Percentiles rank a stretch among this genome's conserved stretches.
Conservation (phyloP, 495 filamentous ascomycete species). For the Trichoderma virens region DNA sequence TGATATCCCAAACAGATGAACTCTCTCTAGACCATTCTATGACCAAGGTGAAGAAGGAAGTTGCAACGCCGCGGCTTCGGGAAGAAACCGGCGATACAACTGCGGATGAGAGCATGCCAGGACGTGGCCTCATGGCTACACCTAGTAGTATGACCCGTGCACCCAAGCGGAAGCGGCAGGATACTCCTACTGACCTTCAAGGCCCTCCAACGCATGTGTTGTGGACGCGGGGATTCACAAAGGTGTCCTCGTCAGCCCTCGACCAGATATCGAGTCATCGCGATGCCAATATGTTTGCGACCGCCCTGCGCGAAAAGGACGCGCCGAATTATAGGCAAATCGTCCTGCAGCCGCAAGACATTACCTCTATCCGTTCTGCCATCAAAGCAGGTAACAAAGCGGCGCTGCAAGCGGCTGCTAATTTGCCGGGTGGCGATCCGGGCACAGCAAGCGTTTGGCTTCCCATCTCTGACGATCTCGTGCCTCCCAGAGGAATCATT, state of each 20-base stretch:
- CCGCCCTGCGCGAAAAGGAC: constrained; percentile 72
- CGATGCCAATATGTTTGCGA: constrained; percentile 78
- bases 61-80: constrained; percentile 46
- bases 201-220: constrained; percentile 51
- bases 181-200: constrained; percentile 28
- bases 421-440: constrained; percentile 37
- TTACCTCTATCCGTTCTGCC: constrained; percentile 76
- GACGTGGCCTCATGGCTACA: constrained; percentile 16
- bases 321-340: constrained; percentile 85
- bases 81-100: constrained; percentile 44
- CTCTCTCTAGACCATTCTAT: constrained; percentile 40
- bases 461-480: constrained; percentile 61
- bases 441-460: constrained; percentile 50
- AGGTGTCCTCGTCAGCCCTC: constrained; percentile 69
- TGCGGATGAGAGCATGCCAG: constrained; percentile 33
- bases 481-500: constrained; percentile 85
- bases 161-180: constrained; percentile 41
- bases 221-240: constrained; percentile 68
- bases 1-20: constrained; percentile 49
- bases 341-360: constrained; percentile 78
- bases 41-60: constrained; percentile 60
- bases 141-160: constrained; percentile 17
- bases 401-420: constrained; percentile 53
- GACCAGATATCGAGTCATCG: constrained; percentile 81
- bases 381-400: constrained; percentile 71